Evolutionary conservation across 2,329 filamentous ascomycete genomes (phyloP), one percentile per base, ranked within the genome.

Genomic region (Fusarium globosum): DNA sequence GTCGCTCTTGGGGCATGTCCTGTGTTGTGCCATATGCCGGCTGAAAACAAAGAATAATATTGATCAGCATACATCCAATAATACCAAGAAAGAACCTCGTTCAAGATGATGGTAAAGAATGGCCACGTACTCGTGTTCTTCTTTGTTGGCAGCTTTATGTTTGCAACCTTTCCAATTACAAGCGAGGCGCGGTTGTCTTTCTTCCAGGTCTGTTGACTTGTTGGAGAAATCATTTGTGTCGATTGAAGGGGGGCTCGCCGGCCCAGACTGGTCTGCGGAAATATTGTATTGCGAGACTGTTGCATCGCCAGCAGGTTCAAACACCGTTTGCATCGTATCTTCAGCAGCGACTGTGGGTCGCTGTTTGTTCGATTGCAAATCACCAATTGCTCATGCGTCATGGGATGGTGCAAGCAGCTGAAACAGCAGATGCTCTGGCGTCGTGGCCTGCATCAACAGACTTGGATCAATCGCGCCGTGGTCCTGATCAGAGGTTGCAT

Each of bases 341-440:
- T 23, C 39, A 56, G 9, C 53, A 56, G 39, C 6, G 53, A 35
- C 12, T 23, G 13, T 56, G 30, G 26, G 39, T 35, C 53, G 20
- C 53, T 56, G 53, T 2, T 43, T 21, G 39, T 56, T 56, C 39
- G 21, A 56, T n/a, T 43, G 53, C 53, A 56, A 56, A 56, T 56
- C 52, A 42, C 52, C 52, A 56, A 42, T 56, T 56, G 52, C 52
- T 56, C 52, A 56, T 56, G 52, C 52, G 38, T 42, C 52, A 56
- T 56, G 52, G 52, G 52, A 56, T 56, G 52, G 52, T 56, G 38
- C 5, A 56, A 42, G 26, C 16, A 55, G 51, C 51, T 55, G 51
- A n/a, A 41, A 21, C 51, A 15, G n/a, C 38, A 21, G 36, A 55
- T 55, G 51, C 51, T 55, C n/a, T 55, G 51, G 36, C 36, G 51